Evolutionary conservation across 805 yeast genomes (phyloP), one percentile per base, ranked within the genome.

Genomic region (Saturnispora gosingensis): DNA sequence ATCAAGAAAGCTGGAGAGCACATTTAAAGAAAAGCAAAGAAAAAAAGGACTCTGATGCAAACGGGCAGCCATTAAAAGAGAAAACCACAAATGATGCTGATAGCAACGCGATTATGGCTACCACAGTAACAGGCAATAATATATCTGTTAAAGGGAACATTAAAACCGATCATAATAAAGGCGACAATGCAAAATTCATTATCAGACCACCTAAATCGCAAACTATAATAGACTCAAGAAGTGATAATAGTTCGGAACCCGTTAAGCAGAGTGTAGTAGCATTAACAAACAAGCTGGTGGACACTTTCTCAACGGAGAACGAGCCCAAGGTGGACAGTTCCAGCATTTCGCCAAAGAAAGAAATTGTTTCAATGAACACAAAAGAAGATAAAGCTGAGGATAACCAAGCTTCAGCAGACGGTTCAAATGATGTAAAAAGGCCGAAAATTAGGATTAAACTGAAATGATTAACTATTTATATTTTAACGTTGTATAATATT

Each of bases 1-100:
- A 27, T 25, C 13, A 48, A 15, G 22, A n/a, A 5, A 51, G 34
- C 43, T 47, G 49, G 50, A 49, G 39, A n/a, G 28, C 28, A 4
- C 38, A 40, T 11, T 18, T 46, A 5, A 32, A 25, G 10, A 24
- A 34, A 11, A 22, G n/a, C 42, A 24, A 35, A 11, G 36, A 40
- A 22, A 45, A 30, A 25, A 6, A 30, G 16, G 16, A 3, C 18
- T 1, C 28, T 15, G 35, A n/a, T n/a, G 5, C 34, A 10, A 11
- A 38, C 13, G 42, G 13, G n/a, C 15, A 11, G 2, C 4, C 20
- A 5, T 13, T 38, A 20, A 38, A 16, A 8, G 22, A 18, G 5
- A 8, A 11, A 8, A 20, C 6, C 16, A 3, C 24, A 10, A 20
- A 10, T 8, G 5, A 38, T 8, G 22, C 10, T 8, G 22, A 38